Evolutionary conservation across 2,329 filamentous ascomycete species (phyloP).

Genomic region (Fusarium dimerum): DNA sequence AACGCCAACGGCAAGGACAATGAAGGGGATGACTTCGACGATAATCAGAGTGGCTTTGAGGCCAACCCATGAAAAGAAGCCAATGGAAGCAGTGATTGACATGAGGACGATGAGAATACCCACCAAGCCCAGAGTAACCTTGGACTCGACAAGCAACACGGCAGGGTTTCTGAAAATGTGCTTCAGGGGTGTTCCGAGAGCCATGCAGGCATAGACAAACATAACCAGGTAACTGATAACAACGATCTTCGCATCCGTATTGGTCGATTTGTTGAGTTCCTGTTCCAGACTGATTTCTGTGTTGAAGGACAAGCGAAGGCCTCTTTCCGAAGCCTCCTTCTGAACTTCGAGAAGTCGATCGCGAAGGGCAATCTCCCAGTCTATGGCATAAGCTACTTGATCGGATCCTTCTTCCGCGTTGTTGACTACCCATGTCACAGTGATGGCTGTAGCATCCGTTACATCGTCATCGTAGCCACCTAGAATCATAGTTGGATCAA

Average conservation of each 20-base stretch:
- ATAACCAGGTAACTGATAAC: constrained; percentile 97
- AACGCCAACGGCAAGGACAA: constrained; percentile 93
- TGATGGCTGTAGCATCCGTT: constrained; percentile 74
- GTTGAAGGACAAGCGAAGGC: constrained; percentile 87
- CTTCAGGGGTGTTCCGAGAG: constrained; percentile 80
- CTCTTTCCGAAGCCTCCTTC: constrained; percentile 73
- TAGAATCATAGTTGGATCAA: constrained; percentile 82
- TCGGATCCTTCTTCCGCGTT: constrained; percentile 77
- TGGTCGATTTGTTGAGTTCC: constrained; percentile 96
- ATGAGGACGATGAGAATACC: constrained; percentile 96
- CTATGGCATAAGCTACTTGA: constrained; percentile 73
- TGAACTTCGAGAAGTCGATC: constrained; percentile 75
- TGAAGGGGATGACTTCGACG: constrained; percentile 96
- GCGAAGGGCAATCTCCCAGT: constrained; percentile 84
- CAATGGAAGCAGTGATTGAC: constrained; percentile 95
- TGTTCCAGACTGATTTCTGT: constrained; percentile 94
- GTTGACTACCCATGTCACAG: constrained; percentile 92
- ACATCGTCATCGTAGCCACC: constrained; percentile 75
- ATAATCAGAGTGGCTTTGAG: constrained; percentile 97
- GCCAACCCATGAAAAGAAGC: constrained; percentile 87
- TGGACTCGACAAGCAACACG: constrained; percentile 87
- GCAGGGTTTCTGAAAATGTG: constrained; percentile 81
- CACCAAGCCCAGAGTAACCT: constrained; percentile 91
- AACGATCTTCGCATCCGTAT: constrained; percentile 96
- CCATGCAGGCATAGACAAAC: constrained; percentile 95